Evolutionary conservation across 1,139 yeast genomes (phyloP).

Genomic region (Yamadazyma atlantica): DNA sequence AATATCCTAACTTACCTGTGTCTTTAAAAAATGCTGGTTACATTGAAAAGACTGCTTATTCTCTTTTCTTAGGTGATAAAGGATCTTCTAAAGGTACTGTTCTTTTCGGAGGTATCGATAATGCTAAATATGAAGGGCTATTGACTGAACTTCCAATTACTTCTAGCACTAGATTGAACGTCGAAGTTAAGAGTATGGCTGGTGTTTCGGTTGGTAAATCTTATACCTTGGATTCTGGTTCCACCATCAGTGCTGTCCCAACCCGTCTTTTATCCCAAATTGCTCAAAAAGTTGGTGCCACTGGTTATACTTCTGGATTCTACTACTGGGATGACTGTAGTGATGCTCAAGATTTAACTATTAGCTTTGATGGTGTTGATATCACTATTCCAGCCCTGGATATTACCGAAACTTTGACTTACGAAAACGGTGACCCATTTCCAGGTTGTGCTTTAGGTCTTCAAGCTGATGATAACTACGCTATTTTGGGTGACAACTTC

Average conservation of each 20-base stretch:
- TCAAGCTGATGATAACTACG: conserved; percentile 10
- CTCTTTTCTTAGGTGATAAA: conserved; percentile 28
- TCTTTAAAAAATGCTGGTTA: conserved; percentile 26
- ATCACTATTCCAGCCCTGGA: conserved; percentile 26
- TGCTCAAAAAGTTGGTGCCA: conserved; percentile 13
- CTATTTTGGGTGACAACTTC: conserved; percentile 68
- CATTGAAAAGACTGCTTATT: conserved; percentile 30
- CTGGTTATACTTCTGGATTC: conserved; percentile 1
- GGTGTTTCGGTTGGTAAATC: conserved; percentile 20
- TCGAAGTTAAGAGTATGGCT: conserved; percentile 19
- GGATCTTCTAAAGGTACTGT: conserved; percentile 35
- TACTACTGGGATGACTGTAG: conserved; percentile 9
- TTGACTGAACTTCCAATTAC: conserved; percentile 21
- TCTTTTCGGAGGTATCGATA: conserved; percentile 53
- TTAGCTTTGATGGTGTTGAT: conserved; percentile 31
- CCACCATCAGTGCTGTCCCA: conserved; percentile 30
- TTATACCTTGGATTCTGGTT: conserved; percentile 26
- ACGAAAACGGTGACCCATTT: conserved; percentile 10
- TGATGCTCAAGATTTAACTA: conserved; percentile 16
- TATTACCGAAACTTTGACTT: conserved; percentile 1
- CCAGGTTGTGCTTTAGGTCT: conserved; percentile 8
- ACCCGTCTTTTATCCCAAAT: conserved; percentile 17
- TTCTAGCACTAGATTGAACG: conserved; percentile 20
- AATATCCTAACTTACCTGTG: conserved; percentile 28
- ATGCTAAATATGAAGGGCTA: conserved; percentile 42